These are phyloP conservation scores for Saccharomycopsis hybrid DNA, from an alignment of 1,139 yeast species.

Conservation along the genomic window DNA sequence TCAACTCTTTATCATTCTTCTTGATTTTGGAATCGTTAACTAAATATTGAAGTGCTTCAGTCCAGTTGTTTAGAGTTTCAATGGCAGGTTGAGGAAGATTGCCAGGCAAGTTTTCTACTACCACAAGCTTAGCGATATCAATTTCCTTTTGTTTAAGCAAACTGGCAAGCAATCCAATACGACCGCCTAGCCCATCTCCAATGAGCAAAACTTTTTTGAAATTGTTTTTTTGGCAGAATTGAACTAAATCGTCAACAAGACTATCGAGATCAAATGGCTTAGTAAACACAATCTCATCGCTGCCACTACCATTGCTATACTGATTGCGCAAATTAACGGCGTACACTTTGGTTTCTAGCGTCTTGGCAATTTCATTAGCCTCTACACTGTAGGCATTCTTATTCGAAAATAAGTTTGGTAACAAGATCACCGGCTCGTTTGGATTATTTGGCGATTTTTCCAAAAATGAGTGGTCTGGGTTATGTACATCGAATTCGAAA, in stretches of 20 bases:
- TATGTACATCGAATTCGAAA: slow-evolving; percentile 11
- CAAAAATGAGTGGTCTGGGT: slow-evolving; percentile 18
- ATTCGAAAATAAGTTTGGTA: slow-evolving; percentile 15
- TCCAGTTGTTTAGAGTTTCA: slow-evolving; percentile 7
- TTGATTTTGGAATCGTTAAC: slow-evolving; percentile 8
- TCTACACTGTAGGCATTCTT: slow-evolving; percentile 10
- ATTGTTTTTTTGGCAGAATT: slow-evolving; percentile 6
- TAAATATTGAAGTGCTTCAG: slow-evolving; percentile 8
- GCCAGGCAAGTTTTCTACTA: slow-evolving; percentile 15
- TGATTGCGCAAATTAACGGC: slow-evolving; percentile 14
- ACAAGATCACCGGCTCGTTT: slow-evolving; percentile 18
- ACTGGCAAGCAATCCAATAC: slow-evolving; percentile 12
- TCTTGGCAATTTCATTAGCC: slow-evolving; percentile 18
- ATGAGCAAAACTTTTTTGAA: slow-evolving; percentile 14
- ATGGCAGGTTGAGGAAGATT: slow-evolving; percentile 1
- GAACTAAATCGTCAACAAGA: slow-evolving; percentile 12
- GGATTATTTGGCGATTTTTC: slow-evolving; percentile 16
- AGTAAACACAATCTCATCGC: slow-evolving; percentile 2
- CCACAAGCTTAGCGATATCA: slow-evolving; percentile 14
- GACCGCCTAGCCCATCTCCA: slow-evolving; percentile 21
- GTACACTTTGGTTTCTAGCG: slow-evolving; percentile 20
- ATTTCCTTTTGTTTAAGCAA: slow-evolving; percentile 1
- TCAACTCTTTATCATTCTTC: slow-evolving; percentile 15
- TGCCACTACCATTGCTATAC: not conserved
- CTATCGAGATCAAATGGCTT: slow-evolving; percentile 4